These are phyloP conservation scores for Tylopilus intermedius DNA, from an alignment of 768 basidiomycete genomes.

Conservation along the genomic window DNA sequence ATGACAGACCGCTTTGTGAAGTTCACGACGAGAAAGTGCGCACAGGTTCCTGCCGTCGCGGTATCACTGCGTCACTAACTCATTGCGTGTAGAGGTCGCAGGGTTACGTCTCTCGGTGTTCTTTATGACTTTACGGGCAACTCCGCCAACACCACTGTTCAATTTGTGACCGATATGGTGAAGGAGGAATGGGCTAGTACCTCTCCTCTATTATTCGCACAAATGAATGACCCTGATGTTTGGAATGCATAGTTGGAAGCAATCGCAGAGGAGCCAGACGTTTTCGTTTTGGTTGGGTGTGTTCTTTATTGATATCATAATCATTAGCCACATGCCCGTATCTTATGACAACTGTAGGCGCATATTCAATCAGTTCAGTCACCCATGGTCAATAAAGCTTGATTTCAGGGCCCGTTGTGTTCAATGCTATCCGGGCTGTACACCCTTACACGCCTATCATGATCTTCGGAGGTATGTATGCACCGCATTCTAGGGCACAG, in stretches of 20 bases:
- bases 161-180: conserved; percentile 68
- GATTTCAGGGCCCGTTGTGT: conserved; percentile 60
- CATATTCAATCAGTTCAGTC: background rate
- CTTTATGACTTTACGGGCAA: conserved; percentile 74
- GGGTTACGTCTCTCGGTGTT: conserved; percentile 76
- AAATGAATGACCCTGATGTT: background rate
- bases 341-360: conserved; percentile 57
- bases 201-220: background rate
- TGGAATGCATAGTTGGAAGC: conserved; percentile 61
- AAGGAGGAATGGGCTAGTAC: conserved; percentile 66
- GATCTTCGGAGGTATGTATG: conserved; percentile 66
- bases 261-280: conserved; percentile 74
- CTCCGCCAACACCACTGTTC: conserved; percentile 67
- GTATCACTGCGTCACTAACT: background rate
- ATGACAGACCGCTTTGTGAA: conserved; percentile 54
- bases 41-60: background rate
- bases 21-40: conserved; percentile 70
- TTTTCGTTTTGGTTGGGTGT: conserved; percentile 71
- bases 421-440: conserved; percentile 64
- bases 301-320: conserved; percentile 14
- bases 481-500: background rate
- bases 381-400: background rate
- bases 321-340: conserved; percentile 84
- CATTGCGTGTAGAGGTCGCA: conserved; percentile 45
- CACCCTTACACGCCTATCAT: conserved; percentile 76